Conservation (phyloP, 108 stramenopile genomes). For the Pseudonitzschia pungens region DNA sequence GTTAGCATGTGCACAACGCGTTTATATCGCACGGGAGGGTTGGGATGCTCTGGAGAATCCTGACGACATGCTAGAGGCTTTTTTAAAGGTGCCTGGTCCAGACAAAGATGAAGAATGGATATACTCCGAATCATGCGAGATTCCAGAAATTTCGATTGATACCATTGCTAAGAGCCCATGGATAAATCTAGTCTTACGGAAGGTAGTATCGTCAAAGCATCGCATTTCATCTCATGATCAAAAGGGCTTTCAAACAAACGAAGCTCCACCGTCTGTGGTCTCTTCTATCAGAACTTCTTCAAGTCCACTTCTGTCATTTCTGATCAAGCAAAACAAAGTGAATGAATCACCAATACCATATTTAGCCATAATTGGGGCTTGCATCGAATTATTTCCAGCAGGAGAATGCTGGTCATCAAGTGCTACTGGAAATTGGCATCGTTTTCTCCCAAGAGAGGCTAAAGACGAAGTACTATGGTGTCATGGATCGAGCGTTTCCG, state of each 20-base stretch:
- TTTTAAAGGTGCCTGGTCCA: neutral
- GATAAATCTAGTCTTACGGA: conserved; percentile 9
- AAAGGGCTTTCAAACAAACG: neutral
- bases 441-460: conserved; percentile 17
- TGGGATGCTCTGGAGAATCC: conserved; percentile 32
- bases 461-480: conserved; percentile 39
- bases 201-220: conserved; percentile 8
- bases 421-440: conserved; percentile 47
- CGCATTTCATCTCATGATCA: neutral
- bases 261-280: neutral
- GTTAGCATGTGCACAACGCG: conserved; percentile 63
- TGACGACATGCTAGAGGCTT: conserved; percentile 25
- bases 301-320: neutral
- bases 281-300: neutral
- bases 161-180: conserved; percentile 21
- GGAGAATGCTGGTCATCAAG: conserved; percentile 79
- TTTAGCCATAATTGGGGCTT: conserved; percentile 62
- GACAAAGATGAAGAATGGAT: conserved; percentile 15
- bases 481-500: conserved; percentile 48
- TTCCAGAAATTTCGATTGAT: conserved; percentile 12
- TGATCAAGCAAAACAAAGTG: neutral
- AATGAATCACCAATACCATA: conserved; percentile 26
- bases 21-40: conserved; percentile 52
- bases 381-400: conserved; percentile 68
- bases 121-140: conserved; percentile 2